Evolutionary conservation across 768 basidiomycete genomes (phyloP).

Genomic region (Pisolithus tinctorius): DNA sequence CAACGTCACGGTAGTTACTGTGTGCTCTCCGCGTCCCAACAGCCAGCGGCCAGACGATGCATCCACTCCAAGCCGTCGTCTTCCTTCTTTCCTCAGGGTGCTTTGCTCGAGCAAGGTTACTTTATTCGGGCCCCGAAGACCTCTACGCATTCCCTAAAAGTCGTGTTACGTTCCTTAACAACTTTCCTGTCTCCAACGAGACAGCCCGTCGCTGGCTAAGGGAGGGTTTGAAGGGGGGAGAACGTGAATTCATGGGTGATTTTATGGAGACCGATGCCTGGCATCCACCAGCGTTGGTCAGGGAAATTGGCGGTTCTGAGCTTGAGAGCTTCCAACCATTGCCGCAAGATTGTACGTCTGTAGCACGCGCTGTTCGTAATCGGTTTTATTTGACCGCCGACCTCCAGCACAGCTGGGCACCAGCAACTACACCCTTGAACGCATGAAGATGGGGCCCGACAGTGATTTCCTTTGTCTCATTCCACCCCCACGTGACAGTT

Average conservation of each 20-base stretch:
- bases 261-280: slow-evolving; percentile 40
- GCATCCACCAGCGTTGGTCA: slow-evolving; percentile 35
- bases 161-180: slow-evolving; percentile 71
- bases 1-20: too few species aligned
- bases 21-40: not conserved
- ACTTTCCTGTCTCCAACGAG: slow-evolving; percentile 63
- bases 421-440: slow-evolving; percentile 52
- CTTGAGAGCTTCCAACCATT: slow-evolving; percentile 21
- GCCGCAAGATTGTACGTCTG: slow-evolving; percentile 33
- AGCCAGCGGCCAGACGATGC: slow-evolving; percentile 12
- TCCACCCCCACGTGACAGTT: slow-evolving; percentile 50
- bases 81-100: slow-evolving; percentile 13
- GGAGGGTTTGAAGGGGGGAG: slow-evolving; percentile 67
- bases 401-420: slow-evolving; percentile 17
- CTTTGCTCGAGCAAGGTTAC: slow-evolving; percentile 26
- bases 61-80: slow-evolving; percentile 4
- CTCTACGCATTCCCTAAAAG: slow-evolving; percentile 78
- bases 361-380: slow-evolving; percentile 11
- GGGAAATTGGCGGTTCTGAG: slow-evolving; percentile 56
- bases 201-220: slow-evolving; percentile 72
- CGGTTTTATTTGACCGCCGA: slow-evolving; percentile 8
- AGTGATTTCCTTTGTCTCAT: slow-evolving; percentile 75
- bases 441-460: slow-evolving; percentile 65
- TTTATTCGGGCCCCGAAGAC: slow-evolving; percentile 76
- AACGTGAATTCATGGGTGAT: slow-evolving; percentile 70